phyloP scores from a whole-genome alignment of 345 rosid genomes.

The Odontarrhena argentea region DNA sequence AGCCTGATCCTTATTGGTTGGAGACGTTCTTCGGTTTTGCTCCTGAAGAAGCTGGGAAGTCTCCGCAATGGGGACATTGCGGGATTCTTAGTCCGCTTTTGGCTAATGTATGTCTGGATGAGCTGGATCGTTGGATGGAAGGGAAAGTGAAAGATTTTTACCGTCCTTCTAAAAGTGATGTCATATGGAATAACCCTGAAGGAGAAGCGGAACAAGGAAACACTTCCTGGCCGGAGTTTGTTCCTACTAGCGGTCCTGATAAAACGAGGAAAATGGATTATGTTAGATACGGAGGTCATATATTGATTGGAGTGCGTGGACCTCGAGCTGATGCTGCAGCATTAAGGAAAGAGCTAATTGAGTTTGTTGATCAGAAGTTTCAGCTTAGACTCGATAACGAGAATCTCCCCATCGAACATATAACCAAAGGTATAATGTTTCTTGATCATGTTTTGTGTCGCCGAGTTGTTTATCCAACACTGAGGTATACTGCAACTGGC shows the following conservation, averaged over 20 bases:
- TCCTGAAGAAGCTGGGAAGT: conserved; percentile 92
- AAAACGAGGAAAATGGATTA: conserved; percentile 93
- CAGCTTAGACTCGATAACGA: conserved; percentile 90
- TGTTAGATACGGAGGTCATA: conserved; percentile 86
- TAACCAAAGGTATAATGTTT: conserved; percentile 96
- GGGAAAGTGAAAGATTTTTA: conserved; percentile 84
- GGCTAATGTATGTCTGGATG: conserved; percentile 88
- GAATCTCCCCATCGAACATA: conserved; percentile 87
- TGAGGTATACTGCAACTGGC: conserved; percentile 90
- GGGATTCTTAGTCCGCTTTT: conserved; percentile 93
- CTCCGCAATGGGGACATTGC: conserved; percentile 94
- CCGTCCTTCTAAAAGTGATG: conserved; percentile 86
- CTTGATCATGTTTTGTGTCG: conserved; percentile 97
- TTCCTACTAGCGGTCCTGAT: conserved; percentile 98
- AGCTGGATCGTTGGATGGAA: conserved; percentile 89
- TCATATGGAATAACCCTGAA: conserved; percentile 89
- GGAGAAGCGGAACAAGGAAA: conserved; percentile 94
- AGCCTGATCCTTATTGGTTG: conserved; percentile 98
- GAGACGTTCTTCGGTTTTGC: conserved; percentile 95
- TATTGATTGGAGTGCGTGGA: conserved; percentile 87
- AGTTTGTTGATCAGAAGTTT: conserved; percentile 89
- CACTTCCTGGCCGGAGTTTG: conserved; percentile 98
- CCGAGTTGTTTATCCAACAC: conserved; percentile 94
- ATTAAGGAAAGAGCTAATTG: conserved; percentile 87
- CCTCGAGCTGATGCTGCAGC: conserved; percentile 96